A percentile compares a stretch with the other conserved stretches of the same genome.
These are phyloP conservation scores for Naegleria lovaniensis DNA, from an alignment of 208 protist species.

Conservation along the genomic window DNA sequence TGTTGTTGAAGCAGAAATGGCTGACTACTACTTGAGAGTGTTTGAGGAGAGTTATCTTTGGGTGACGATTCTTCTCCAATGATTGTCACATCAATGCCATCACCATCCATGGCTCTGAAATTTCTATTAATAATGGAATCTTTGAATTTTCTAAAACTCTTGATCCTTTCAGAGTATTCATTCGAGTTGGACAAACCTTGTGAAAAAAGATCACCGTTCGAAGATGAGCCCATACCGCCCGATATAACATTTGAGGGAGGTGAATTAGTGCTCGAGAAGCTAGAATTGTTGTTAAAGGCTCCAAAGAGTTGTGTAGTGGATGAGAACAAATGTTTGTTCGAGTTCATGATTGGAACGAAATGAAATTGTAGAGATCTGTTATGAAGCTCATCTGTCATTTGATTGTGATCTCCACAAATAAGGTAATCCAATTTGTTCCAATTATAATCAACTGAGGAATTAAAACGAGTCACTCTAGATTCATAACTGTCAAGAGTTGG, in stretches of 20 bases:
- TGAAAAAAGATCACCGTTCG: neutral
- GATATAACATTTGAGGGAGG: neutral
- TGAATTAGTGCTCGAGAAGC: no score
- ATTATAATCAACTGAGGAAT: neutral
- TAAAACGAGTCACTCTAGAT: neutral
- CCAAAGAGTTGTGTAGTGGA: neutral
- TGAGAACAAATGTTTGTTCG: neutral
- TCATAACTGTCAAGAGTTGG: neutral
- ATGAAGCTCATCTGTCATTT: constrained; percentile 14
- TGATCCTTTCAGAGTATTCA: neutral
- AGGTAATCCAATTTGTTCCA: constrained; percentile 29
- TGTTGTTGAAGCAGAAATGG: neutral
- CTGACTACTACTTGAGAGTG: neutral
- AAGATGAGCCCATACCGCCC: neutral
- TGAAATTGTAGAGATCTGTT: constrained; percentile 20
- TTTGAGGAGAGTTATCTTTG: neutral
- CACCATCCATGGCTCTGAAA: neutral
- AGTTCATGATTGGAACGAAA: neutral
- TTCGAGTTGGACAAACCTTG: neutral
- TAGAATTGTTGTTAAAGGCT: neutral
- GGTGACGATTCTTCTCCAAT: neutral
- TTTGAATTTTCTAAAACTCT: neutral
- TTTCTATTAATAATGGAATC: neutral
- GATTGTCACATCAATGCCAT: neutral
- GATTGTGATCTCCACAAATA: constrained; percentile 10